Conservation (phyloP, 2,329 filamentous ascomycete genomes). For the Ceratocystis papillata region DNA sequence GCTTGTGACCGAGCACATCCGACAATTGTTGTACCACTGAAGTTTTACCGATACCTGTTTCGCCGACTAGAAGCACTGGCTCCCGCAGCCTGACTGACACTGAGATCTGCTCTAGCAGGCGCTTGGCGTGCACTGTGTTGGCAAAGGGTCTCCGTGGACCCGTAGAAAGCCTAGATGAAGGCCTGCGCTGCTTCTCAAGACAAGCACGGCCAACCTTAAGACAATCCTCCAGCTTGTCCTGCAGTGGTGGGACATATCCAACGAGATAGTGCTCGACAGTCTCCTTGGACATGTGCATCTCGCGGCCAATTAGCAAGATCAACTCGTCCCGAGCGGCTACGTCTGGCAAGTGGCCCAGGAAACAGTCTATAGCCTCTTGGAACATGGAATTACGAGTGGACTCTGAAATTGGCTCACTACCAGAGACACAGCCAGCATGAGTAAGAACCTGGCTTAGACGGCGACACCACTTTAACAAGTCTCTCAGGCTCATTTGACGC, state of each 20-base stretch:
- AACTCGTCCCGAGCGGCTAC: slow-evolving; percentile 49
- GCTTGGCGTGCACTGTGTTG: slow-evolving; percentile 72
- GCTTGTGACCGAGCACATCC: slow-evolving; percentile 67
- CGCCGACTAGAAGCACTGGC: slow-evolving; percentile 86
- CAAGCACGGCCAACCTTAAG: slow-evolving; percentile 56
- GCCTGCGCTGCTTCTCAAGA: slow-evolving; percentile 46
- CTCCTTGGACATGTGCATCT: slow-evolving; percentile 77
- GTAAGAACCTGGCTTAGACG: slow-evolving; percentile 58
- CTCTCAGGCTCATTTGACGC: slow-evolving; percentile 56
- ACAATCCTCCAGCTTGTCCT: slow-evolving; percentile 44
- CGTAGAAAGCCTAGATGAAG: slow-evolving; percentile 37
- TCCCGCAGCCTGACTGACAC: slow-evolving; percentile 75
- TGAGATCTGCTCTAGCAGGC: slow-evolving; percentile 77
- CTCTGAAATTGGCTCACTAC: slow-evolving; percentile 61
- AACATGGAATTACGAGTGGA: slow-evolving; percentile 72
- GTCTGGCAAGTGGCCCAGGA: slow-evolving; percentile 68
- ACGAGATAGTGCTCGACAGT: slow-evolving; percentile 66
- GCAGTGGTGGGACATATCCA: slow-evolving; percentile 59
- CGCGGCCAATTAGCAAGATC: slow-evolving; percentile 64
- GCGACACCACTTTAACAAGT: slow-evolving; percentile 84
- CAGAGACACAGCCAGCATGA: slow-evolving; percentile 50
- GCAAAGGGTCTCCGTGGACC: slow-evolving; percentile 64
- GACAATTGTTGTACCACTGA: slow-evolving; percentile 91
- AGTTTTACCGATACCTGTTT: slow-evolving; percentile 97
- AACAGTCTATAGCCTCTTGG: slow-evolving; percentile 86